A percentile compares a stretch with the other conserved stretches of the same genome.
Evolutionary conservation across 139 green algal species (phyloP).

Genomic region (Chlamydomonas incerta): DNA sequence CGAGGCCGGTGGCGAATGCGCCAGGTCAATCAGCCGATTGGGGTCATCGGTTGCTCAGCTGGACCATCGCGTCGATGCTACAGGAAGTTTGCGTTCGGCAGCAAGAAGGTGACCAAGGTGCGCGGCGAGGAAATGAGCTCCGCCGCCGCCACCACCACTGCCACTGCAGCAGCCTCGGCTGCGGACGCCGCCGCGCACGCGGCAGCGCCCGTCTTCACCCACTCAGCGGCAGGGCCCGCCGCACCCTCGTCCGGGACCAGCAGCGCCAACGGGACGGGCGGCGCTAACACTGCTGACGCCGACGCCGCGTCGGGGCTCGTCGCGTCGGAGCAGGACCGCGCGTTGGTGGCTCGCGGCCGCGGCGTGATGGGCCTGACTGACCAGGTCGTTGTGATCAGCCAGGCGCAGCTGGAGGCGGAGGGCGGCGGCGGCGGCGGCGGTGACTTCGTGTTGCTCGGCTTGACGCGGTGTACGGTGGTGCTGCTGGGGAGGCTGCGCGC

Average conservation of each 20-base stretch:
- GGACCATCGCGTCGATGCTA: background rate
- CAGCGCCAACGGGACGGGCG: background rate
- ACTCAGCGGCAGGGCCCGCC: background rate
- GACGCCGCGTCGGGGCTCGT: background rate
- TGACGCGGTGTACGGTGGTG: constrained; percentile 68
- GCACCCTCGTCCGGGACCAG: background rate
- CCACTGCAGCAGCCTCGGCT: background rate
- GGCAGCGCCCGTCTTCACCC: background rate
- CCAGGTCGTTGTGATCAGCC: background rate
- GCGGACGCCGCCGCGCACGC: background rate
- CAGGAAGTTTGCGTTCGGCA: constrained; percentile 77
- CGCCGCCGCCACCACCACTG: background rate
- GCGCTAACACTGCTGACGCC: background rate
- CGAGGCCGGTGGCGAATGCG: no score
- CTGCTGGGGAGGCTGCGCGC: constrained; percentile 69
- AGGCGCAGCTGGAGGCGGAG: constrained; percentile 23
- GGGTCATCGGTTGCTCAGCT: no score
- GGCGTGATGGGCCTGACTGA: constrained; percentile 43
- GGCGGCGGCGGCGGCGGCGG: constrained; percentile 1
- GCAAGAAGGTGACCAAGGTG: constrained; percentile 55
- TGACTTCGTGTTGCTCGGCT: constrained; percentile 60
- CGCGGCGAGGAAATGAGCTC: constrained; percentile 22
- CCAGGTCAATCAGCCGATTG: no score
- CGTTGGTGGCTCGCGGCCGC: constrained; percentile 47
- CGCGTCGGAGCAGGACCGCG: constrained; percentile 41